Evolutionary conservation across 495 filamentous ascomycete genomes (phyloP), one percentile per base, ranked within the genome.

Genomic region (Penicillium silybi): DNA sequence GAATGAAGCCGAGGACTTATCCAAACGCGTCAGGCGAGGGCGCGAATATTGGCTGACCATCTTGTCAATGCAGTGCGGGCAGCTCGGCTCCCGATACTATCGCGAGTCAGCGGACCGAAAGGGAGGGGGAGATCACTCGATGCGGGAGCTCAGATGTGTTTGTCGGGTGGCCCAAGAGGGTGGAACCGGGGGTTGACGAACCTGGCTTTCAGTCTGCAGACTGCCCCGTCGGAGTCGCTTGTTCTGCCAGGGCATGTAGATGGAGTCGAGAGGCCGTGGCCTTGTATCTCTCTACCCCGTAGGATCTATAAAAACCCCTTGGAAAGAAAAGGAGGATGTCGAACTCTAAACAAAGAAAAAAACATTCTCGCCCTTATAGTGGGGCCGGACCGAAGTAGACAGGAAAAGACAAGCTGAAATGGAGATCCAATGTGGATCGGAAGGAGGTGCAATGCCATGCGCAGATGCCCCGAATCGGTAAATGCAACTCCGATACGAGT

Each of bases 61-160:
- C 11, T 59, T 72, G 58, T 65, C 66, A 25, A 59, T 35, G 52
- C 66, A 75, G 50, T 67, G 67, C 22, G 66, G 51, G 53, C 71
- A 73, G n/a, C 41, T 19, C 18, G 27, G 17, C n/a, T 38, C 19
- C n/a, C 41, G n/a, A 26, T 52, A 40, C 49, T 45, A 27, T 38
- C 11, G 17, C 38, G 48, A 10, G 47, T 49, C 25, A 49, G 47
- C 47, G 38, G 23, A 25, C 16, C 22, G 41, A 38, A 20, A 10
- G 18, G 16, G 37, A 18, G 37, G 37, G 37, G 16, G 18, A 39
- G 37, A 17, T 6, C 17, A 27, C 32, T 37, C 18, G 37, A 48
- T 48, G 11, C 10, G 19, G 16, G 38, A 20, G 35, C 22, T 17
- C 19, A 6, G 37, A 39, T 39, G 32, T n/a, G 32, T n/a, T 11